Base-by-base conservation (phyloP, 805 yeast species). In the Blastobotrys chiropterorum region DNA sequence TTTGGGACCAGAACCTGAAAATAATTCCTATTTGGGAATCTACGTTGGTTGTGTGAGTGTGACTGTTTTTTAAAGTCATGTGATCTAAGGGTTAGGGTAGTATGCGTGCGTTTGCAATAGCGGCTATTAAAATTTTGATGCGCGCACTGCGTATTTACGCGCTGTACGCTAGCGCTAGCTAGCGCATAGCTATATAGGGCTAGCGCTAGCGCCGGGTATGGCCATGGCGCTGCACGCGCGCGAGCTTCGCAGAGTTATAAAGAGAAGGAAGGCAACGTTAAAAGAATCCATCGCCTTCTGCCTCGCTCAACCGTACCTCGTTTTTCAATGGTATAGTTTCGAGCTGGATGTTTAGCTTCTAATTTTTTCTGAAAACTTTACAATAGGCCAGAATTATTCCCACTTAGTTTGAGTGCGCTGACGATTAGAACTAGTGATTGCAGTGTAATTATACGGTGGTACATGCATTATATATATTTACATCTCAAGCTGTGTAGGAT, bases 1-100 rank as follows among this genome's bases (percentile, higher is more conserved):
- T 39, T 15, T 17, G 11, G 43, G 20, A 8, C 19, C 13, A 19
- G 13, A 43, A 14, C 13, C 7, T n/a, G 42, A 39, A 39, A 16
- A 6, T 7, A n/a, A 7, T 34, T 26, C 51, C 51, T 42, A 43
- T 30, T 21, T 31, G 22, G 51, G 51, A 42, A 31, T 15, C 7
- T 11, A 26, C 39, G 43, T 15, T 15, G 7, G 20, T 16, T 16
- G 2, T 5, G 20, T 3, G 2, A 5, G n/a, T 42, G 51, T 48
- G 50, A 48, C 50, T 48, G 50, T 39, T 22, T 22, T 41, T 30
- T 16, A 13, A 13, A 39, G 7, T 16, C 43, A 13, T 5, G 20
- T 13, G 43, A 39, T 16, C 5, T 39, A 39, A 17, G 43, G 43
- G 20, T 39, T 15, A 39, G 20, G 20, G 43, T 16, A 6, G 43